Percentiles rank a stretch among this genome's conserved stretches.
Evolutionary conservation across 2,329 filamentous ascomycete species (phyloP).

Genomic region (Pleurostoma richardsiae): DNA sequence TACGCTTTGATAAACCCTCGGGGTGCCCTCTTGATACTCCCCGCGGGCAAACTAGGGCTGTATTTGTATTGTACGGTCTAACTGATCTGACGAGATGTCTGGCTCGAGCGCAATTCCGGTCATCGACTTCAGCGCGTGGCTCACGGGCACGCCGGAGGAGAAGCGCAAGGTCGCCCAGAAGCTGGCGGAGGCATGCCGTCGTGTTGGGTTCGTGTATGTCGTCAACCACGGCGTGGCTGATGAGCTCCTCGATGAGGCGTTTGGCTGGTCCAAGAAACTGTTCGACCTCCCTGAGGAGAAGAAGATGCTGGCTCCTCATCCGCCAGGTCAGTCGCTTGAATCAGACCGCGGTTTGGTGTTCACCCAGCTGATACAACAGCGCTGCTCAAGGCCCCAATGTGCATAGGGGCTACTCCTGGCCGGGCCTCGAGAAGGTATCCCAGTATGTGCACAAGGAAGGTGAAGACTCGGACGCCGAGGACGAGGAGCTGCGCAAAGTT

Average conservation of each 20-base stretch:
- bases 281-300: constrained; percentile 22
- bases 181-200: constrained; percentile 19
- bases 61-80: no score
- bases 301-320: constrained; percentile 29
- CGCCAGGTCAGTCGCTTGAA: constrained; percentile 12
- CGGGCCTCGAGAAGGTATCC: constrained; percentile 14
- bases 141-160: constrained; percentile 2
- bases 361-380: constrained; percentile 11
- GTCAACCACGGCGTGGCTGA: constrained; percentile 26
- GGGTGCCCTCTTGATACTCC: no score
- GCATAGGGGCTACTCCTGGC: constrained; percentile 15
- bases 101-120: constrained; percentile 2
- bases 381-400: constrained; percentile 6
- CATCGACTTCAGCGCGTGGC: constrained; percentile 9
- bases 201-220: constrained; percentile 26
- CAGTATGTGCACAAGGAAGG: constrained; percentile 12
- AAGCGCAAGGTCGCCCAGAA: constrained; percentile 3
- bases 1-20: no score
- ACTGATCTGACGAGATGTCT: neutral
- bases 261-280: constrained; percentile 21
- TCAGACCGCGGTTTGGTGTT: neutral
- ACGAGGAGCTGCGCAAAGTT: constrained; percentile 7
- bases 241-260: constrained; percentile 23
- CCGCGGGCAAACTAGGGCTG: no score
- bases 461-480: constrained; percentile 5